Conservation (phyloP, 371 early-diverging fungal genomes). For the Mortierella sp. region DNA sequence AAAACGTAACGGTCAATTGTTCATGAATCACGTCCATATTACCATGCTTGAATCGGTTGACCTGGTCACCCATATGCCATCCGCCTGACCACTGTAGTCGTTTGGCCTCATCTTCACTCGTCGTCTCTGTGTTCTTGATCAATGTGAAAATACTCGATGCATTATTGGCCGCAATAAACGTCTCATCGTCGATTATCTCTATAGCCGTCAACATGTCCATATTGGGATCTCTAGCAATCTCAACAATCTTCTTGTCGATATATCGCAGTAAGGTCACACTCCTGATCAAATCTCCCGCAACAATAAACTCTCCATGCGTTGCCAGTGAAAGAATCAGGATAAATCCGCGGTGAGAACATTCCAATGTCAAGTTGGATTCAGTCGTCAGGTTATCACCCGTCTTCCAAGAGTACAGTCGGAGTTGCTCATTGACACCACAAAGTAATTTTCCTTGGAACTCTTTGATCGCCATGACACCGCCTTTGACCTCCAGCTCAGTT, state of each 20-base stretch:
- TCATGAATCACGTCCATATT: slow-evolving; percentile 10
- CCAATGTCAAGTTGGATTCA: slow-evolving; percentile 52
- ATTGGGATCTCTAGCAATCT: slow-evolving; percentile 73
- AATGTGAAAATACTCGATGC: slow-evolving; percentile 73
- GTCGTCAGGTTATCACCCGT: slow-evolving; percentile 13
- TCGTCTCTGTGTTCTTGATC: slow-evolving; percentile 60
- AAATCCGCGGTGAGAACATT: slow-evolving; percentile 68
- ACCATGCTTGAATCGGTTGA: slow-evolving; percentile 86
- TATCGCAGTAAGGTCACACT: slow-evolving; percentile 77
- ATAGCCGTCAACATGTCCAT: slow-evolving; percentile 79
- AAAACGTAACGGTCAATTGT: slow-evolving; percentile 1
- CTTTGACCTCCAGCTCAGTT: slow-evolving; percentile 56
- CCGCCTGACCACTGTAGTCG: slow-evolving; percentile 72
- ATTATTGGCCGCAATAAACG: slow-evolving; percentile 75
- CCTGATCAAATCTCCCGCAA: slow-evolving; percentile 92
- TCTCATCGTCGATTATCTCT: slow-evolving; percentile 70
- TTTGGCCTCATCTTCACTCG: slow-evolving; percentile 60
- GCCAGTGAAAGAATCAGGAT: slow-evolving; percentile 71
- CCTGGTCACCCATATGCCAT: slow-evolving; percentile 85
- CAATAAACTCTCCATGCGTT: slow-evolving; percentile 73
- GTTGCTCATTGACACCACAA: slow-evolving; percentile 68
- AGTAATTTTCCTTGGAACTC: slow-evolving; percentile 65
- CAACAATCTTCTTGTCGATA: slow-evolving; percentile 60
- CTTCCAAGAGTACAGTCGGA: slow-evolving; percentile 61
- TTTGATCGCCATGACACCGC: slow-evolving; percentile 69